Evolutionary conservation across 2,329 filamentous ascomycete species (phyloP).

Genomic region (Talaromyces sp.): DNA sequence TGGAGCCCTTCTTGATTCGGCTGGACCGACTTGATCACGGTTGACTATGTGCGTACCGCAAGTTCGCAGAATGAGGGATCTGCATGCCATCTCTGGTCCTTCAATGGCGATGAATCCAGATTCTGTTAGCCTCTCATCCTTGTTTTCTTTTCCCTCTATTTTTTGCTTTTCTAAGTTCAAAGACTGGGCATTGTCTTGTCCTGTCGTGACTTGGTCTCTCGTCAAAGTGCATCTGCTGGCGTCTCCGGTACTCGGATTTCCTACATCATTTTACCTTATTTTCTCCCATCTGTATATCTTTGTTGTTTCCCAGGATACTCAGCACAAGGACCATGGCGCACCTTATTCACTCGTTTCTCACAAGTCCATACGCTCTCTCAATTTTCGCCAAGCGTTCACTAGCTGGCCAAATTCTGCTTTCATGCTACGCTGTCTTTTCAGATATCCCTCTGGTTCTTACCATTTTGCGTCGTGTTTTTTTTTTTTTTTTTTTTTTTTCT

Average conservation of each 20-base stretch:
- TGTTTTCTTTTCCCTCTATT: background rate
- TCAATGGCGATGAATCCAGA: too few species aligned
- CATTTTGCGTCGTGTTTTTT: constrained; percentile 10
- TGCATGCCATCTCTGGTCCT: background rate
- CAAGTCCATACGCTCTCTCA: background rate
- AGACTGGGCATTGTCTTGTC: constrained; percentile 2
- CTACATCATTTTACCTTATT: constrained; percentile 15
- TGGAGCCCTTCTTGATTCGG: constrained; percentile 9
- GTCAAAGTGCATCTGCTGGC: constrained; percentile 31
- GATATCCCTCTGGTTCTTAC: constrained; percentile 27
- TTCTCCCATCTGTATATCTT: constrained; percentile 19
- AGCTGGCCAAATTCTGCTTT: constrained; percentile 5
- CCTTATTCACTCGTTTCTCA: constrained; percentile 9
- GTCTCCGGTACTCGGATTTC: constrained; percentile 26
- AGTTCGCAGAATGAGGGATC: background rate
- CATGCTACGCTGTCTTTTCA: constrained; percentile 13
- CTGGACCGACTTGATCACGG: constrained; percentile 17
- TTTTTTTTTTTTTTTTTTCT: too few species aligned
- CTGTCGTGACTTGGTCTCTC: constrained; percentile 8
- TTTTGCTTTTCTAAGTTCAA: background rate
- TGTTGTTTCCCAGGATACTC: constrained; percentile 10
- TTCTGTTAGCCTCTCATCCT: too few species aligned
- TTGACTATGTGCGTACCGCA: background rate
- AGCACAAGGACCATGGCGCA: constrained; percentile 13
- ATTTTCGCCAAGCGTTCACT: background rate